Conservation (phyloP, 2,329 filamentous ascomycete species). For the Ciborinia camelliae region DNA sequence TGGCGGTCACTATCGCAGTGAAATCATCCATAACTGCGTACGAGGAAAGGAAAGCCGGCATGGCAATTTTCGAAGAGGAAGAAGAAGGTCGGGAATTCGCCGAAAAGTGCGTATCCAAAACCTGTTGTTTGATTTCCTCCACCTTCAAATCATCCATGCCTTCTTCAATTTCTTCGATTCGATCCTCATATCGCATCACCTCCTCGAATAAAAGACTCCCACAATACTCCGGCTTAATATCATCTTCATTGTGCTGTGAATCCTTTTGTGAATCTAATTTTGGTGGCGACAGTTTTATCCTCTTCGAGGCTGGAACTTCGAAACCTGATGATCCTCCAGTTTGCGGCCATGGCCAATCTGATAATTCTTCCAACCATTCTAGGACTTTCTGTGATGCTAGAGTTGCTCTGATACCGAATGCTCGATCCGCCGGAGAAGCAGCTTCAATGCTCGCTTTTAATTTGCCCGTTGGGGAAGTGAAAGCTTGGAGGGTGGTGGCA, state of each 20-base stretch:
- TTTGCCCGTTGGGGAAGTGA: constrained; percentile 51
- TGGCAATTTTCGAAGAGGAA: constrained; percentile 44
- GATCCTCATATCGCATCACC: constrained; percentile 65
- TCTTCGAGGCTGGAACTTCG: constrained; percentile 45
- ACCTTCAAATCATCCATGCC: constrained; percentile 69
- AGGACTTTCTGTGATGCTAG: constrained; percentile 67
- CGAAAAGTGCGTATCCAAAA: constrained; percentile 75
- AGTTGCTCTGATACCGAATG: constrained; percentile 68
- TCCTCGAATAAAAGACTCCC: constrained; percentile 67
- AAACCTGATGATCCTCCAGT: constrained; percentile 52
- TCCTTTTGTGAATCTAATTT: neutral
- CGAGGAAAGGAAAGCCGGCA: constrained; percentile 44
- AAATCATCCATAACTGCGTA: constrained; percentile 82
- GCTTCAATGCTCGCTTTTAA: constrained; percentile 58
- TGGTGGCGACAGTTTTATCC: constrained; percentile 40
- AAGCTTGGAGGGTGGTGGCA: constrained; percentile 56
- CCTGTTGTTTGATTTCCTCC: constrained; percentile 85
- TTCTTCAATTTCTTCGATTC: constrained; percentile 69
- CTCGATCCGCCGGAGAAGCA: constrained; percentile 63
- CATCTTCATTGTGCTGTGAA: constrained; percentile 19
- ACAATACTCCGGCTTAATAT: constrained; percentile 28
- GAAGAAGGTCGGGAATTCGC: constrained; percentile 53
- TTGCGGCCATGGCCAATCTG: constrained; percentile 55
- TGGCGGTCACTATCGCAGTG: constrained; percentile 84
- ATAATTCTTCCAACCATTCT: constrained; percentile 72